Evolutionary conservation across 1,284 basidiomycete genomes (phyloP), one percentile per base, ranked within the genome.

Genomic region (Vanrija sp.): DNA sequence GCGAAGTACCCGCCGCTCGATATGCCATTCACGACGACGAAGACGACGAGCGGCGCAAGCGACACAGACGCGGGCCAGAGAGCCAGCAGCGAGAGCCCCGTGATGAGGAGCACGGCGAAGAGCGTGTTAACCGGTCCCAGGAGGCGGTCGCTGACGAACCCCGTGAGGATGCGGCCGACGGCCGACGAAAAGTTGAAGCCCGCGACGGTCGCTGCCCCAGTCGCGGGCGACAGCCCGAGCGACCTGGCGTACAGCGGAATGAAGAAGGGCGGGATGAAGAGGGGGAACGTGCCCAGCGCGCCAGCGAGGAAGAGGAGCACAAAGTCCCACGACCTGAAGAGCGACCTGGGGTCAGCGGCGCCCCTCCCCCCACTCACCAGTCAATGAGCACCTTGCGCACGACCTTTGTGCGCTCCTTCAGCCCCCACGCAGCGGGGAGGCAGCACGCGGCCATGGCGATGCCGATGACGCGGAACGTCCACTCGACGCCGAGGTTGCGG

Each of bases 201-300:
- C 0, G 58, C 56, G 1, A 66, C 59, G 6, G 67, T 54, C 16
- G 53, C 41, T 1, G 73, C 71, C 3, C 69, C 67, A 1, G 65
- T 54, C 7, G 63, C 52, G 8, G 65, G 25, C 25, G 55, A 43
- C 15, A 68, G 59, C 9, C 67, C 64, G 9, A 72, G 64, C 15
- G 64, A 63, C 23, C 59, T 56, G 9, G 69, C 71, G 54, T 70
- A 75, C 6, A 73, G 61, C 1, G 73, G 73, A 9, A 75, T 58
- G 57, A 72, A 67, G 62, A 74, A 75, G 19, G 73, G 69, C 14
- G 73, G 69, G 4, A 75, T 69, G 50, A 74, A 66, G 16, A 75
- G 61, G 2, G 71, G 67, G 47, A 75, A 75, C 6, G 68, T 69
- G 3, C 54, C 69, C 4, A 75, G 47, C 6, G 66, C 69, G 3